Conservation (phyloP, 257 asterid species). For the Nicotiana noctiflora region DNA sequence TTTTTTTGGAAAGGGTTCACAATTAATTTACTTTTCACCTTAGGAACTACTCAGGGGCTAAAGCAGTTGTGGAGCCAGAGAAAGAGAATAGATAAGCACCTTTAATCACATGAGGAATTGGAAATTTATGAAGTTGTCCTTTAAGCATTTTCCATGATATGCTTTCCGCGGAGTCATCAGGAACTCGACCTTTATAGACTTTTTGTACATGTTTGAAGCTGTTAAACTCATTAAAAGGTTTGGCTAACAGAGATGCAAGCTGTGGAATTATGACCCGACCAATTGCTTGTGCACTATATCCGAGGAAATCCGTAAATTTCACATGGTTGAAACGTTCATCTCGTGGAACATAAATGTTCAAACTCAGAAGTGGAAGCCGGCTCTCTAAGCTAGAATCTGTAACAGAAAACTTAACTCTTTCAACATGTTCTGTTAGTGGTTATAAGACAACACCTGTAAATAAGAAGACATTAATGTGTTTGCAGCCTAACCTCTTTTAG, state of each 20-base stretch:
- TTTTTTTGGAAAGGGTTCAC: not conserved
- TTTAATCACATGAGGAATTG: conserved; percentile 67
- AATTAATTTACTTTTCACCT: not conserved
- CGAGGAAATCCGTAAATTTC: conserved; percentile 75
- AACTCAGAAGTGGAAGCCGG: conserved; percentile 46
- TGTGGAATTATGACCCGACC: conserved; percentile 63
- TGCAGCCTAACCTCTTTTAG: conserved; percentile 43
- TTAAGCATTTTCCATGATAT: conserved; percentile 62
- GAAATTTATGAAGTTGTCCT: conserved; percentile 54
- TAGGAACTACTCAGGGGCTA: not conserved
- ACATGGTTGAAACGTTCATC: conserved; percentile 70
- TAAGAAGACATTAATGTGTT: not conserved
- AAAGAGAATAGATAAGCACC: conserved; percentile 29
- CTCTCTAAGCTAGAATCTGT: conserved; percentile 69
- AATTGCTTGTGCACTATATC: conserved; percentile 61
- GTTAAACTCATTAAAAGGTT: conserved; percentile 74
- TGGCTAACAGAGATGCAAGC: conserved; percentile 48
- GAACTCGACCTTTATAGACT: conserved; percentile 42
- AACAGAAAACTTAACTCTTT: not conserved
- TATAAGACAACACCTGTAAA: not conserved
- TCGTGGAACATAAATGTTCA: conserved; percentile 65
- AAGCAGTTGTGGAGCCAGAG: not conserved
- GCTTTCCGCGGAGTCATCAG: conserved; percentile 29
- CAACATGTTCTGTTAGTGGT: not conserved
- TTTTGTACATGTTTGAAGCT: conserved; percentile 52